phyloP scores from a whole-genome alignment of 257 asterid genomes.

The Linaria vulgaris region DNA sequence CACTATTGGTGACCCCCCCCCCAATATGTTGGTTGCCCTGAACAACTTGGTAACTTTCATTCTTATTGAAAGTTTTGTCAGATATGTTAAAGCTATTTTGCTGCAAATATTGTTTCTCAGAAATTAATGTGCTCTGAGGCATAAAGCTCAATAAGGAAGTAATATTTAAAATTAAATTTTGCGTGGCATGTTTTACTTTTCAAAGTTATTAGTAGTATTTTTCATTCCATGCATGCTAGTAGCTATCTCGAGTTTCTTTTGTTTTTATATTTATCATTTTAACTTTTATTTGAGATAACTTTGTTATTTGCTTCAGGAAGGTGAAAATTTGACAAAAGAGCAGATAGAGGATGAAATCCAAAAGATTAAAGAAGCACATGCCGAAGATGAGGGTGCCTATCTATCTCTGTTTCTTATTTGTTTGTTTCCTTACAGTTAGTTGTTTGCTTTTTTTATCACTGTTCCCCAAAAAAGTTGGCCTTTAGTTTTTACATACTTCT shows the following conservation, averaged over 20 bases:
- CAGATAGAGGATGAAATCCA: conserved; percentile 85
- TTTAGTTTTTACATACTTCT: too few relatives aligned
- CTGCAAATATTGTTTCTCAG: conserved; percentile 6
- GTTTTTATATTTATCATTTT: background rate
- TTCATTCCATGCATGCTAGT: background rate
- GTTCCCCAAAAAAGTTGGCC: too few relatives aligned
- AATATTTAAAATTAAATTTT: too few relatives aligned
- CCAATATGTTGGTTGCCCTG: background rate
- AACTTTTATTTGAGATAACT: conserved; percentile 15
- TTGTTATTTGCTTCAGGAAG: conserved; percentile 55
- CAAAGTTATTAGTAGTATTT: background rate
- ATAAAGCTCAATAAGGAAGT: too few relatives aligned
- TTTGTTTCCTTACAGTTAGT: conserved; percentile 19
- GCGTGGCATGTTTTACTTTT: conserved; percentile 11
- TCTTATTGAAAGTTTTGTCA: background rate
- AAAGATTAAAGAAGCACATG: conserved; percentile 82
- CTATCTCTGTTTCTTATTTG: background rate
- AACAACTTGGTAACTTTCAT: conserved; percentile 11
- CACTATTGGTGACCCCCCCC: too few relatives aligned
- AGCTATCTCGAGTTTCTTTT: background rate
- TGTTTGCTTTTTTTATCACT: background rate
- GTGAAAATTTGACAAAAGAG: conserved; percentile 73
- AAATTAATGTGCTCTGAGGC: conserved; percentile 1
- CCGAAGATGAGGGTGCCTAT: conserved; percentile 87
- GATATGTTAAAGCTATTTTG: background rate